Evolutionary conservation across 495 filamentous ascomycete species (phyloP), one percentile per base, ranked within the genome.

Genomic region (Penicillium psychrofluorescens): DNA sequence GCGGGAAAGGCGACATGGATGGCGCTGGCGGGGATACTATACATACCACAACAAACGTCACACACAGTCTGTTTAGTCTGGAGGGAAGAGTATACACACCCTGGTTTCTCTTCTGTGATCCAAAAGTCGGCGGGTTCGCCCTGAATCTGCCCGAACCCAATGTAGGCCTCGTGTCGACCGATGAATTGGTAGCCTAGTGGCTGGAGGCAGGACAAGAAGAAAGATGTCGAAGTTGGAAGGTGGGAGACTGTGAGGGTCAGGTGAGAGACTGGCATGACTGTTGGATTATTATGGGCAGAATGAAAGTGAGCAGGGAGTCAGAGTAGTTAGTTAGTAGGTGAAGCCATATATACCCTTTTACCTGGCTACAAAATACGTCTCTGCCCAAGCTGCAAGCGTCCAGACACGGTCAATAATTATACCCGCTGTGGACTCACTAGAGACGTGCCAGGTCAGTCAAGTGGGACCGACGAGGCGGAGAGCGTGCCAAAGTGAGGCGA

Each of bases 171-270:
- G 59, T 72, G 64, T 34, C 69, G 63, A 41, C 66, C 69, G 45
- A 90, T 74, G 59, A 79, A 94, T 39, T 75, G 75, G 44, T 92
- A 81, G 14, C 85, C 85, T 13, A 94, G 69, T 0, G 88, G 85
- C 47, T 85, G 81, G 36, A 83, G 68, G 51, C 88, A 76, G 46
- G 83, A 75, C 5, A 90, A 76, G 62, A 86, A 95, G 70, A 90
- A 91, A 1, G 85, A 90, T 35, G 79, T 81, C 7, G 86, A 83
- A 13, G 80, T 81, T 7, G 87, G 80, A 33, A 92, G 82, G 58
- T 90, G 79, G 36, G 79, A 81, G 54, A 91, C 88, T 15, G 74
- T 79, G 36, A 83, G 64, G 46, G 72, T 75, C 46, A 81, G 63
- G 51, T 81, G 72, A 22, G 78, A 77, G 46, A 80, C 59, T 45